A percentile compares a stretch with the other conserved stretches of the same genome.
Conservation (phyloP, 352 stramenopile species). For the Phytophthora kernoviae region DNA sequence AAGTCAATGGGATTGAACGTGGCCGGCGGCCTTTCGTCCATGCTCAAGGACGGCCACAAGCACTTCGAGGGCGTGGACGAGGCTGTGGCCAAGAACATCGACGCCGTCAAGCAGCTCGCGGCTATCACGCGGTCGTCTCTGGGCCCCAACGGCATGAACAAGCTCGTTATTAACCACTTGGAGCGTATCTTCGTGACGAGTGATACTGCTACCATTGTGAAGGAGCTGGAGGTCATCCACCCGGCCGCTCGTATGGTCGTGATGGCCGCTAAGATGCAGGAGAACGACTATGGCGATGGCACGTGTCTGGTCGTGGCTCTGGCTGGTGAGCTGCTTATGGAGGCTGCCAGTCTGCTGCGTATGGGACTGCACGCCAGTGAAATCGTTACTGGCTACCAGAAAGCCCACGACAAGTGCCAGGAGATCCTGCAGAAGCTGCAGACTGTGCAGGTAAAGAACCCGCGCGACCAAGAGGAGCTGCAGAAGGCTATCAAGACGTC, state of each 20-base stretch:
- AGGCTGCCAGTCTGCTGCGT: constrained; percentile 96
- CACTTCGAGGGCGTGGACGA: constrained; percentile 95
- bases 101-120: constrained; percentile 98
- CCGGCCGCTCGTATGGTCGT: constrained; percentile 98
- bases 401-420: constrained; percentile 93
- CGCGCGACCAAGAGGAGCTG: constrained; percentile 89
- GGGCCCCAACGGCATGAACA: constrained; percentile 99
- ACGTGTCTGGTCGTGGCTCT: constrained; percentile 98
- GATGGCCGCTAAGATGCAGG: constrained; percentile 98
- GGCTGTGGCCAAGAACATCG: constrained; percentile 98
- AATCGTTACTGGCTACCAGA: constrained; percentile 98
- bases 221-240: constrained; percentile 98
- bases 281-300: constrained; percentile 96
- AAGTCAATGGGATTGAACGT: constrained; percentile 97
- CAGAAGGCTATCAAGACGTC: constrained; percentile 93
- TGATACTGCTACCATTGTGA: constrained; percentile 99
- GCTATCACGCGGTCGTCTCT: constrained; percentile 97
- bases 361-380: constrained; percentile 98
- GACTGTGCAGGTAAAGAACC: constrained; percentile 67
- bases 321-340: constrained; percentile 96
- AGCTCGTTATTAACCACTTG: constrained; percentile 99
- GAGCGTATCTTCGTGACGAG: constrained; percentile 99
- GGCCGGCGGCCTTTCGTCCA: constrained; percentile 94
- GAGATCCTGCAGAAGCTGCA: constrained; percentile 93
- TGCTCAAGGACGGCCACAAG: constrained; percentile 99